Evolutionary conservation across 228 moss, liverwort and hornwort species (phyloP).

Genomic region (Sphagnum fallax): DNA sequence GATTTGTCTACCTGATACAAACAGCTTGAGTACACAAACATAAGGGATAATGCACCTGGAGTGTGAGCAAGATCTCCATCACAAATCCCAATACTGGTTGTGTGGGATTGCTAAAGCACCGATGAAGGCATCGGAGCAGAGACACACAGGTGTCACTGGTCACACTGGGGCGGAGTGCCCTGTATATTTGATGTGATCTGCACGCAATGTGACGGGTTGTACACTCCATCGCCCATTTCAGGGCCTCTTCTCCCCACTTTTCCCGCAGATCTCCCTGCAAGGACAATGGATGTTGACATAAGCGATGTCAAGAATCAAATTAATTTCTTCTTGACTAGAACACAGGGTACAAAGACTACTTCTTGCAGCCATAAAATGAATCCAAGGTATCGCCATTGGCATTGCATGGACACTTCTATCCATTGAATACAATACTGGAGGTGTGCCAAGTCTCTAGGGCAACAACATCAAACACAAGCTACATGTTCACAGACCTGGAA

Average conservation of each 20-base stretch:
- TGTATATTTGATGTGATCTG: slow-evolving; percentile 96
- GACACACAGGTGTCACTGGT: slow-evolving; percentile 99
- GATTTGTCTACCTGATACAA: neutral
- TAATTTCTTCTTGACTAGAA: too few relatives aligned
- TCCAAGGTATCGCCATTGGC: too few relatives aligned
- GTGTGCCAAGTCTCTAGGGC: too few relatives aligned
- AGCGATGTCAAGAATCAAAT: too few relatives aligned
- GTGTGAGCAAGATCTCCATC: slow-evolving; percentile 94
- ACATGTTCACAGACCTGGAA: slow-evolving; percentile 44
- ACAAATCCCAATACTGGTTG: slow-evolving; percentile 96
- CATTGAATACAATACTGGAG: too few relatives aligned
- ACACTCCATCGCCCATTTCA: slow-evolving; percentile 99
- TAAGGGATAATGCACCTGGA: slow-evolving; percentile 49
- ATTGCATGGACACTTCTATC: too few relatives aligned
- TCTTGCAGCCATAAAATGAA: too few relatives aligned
- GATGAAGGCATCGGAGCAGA: slow-evolving; percentile 85
- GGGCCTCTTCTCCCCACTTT: slow-evolving; percentile 95
- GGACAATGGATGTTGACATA: neutral
- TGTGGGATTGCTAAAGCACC: slow-evolving; percentile 93
- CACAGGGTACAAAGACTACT: too few relatives aligned
- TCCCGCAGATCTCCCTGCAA: slow-evolving; percentile 85
- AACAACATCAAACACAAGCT: too few relatives aligned
- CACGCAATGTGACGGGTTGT: slow-evolving; percentile 92
- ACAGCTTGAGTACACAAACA: neutral
- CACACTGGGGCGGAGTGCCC: slow-evolving; percentile 96